These are phyloP conservation scores for Epichloe gansuensis DNA, from an alignment of 2,329 filamentous ascomycete species.

Conservation along the genomic window DNA sequence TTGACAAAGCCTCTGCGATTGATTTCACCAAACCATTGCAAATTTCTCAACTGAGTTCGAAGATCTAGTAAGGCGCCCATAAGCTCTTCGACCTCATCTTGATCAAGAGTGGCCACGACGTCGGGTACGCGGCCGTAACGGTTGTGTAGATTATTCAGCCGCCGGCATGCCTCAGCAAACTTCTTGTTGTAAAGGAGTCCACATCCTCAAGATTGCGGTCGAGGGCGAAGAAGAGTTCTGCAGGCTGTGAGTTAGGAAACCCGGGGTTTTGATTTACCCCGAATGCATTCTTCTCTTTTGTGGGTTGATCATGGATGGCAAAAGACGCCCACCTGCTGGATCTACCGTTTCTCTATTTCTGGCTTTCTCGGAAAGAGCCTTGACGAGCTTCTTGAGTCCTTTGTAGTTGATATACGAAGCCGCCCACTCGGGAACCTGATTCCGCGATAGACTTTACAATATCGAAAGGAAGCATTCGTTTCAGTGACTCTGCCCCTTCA, in stretches of 20 bases:
- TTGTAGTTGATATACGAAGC: conserved; percentile 82
- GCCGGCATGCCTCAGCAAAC: conserved; percentile 69
- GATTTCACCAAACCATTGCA: conserved; percentile 97
- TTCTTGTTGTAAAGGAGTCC: conserved; percentile 93
- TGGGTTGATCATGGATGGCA: conserved; percentile 11
- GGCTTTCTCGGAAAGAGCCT: conserved; percentile 54
- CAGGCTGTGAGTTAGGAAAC: conserved; percentile 20
- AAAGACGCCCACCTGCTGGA: conserved; percentile 64
- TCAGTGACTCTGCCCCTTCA: conserved; percentile 8
- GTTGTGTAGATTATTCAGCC: conserved; percentile 76
- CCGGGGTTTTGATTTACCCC: conserved; percentile 13
- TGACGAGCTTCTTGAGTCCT: conserved; percentile 89
- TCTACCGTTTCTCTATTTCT: conserved; percentile 67
- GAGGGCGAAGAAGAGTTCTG: conserved; percentile 94
- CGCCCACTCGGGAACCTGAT: conserved; percentile 82
- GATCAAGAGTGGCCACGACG: conserved; percentile 60
- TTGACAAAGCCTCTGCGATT: conserved; percentile 93
- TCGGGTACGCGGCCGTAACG: conserved; percentile 70
- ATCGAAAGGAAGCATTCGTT: conserved; percentile 1
- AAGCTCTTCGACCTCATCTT: conserved; percentile 83
- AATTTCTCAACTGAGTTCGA: conserved; percentile 72
- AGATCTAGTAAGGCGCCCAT: conserved; percentile 84
- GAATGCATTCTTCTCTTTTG: conserved; percentile 9
- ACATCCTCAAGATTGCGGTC: conserved; percentile 97
- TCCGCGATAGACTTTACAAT: conserved; percentile 52